Percentiles rank a stretch among this genome's conserved stretches.
phyloP scores from a whole-genome alignment of 73 alveolate species.

The Symbiodinium pilosum region DNA sequence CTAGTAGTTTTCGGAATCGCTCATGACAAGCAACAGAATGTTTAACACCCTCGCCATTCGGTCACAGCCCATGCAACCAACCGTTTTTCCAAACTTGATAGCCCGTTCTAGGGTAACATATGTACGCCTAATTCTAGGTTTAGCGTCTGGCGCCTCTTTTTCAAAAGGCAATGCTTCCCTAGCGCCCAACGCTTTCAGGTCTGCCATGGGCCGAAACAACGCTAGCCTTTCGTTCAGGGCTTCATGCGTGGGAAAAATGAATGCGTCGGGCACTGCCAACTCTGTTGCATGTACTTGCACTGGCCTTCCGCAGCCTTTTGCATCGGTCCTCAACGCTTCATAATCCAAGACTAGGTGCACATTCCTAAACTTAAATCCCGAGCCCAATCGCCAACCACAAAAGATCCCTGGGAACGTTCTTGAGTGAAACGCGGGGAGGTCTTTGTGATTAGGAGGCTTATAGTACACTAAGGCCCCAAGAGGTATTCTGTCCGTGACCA shows the following conservation, averaged over 20 bases:
- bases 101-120: conserved; percentile 29
- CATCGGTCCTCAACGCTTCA: conserved; percentile 9
- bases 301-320: conserved; percentile 19
- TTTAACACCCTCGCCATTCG: conserved; percentile 32
- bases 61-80: conserved; percentile 39
- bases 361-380: not conserved
- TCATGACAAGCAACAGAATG: conserved; percentile 39
- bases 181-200: not conserved
- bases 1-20: not conserved
- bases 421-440: conserved; percentile 34
- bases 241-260: conserved; percentile 1
- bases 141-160: not conserved
- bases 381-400: conserved; percentile 34
- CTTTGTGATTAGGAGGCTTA: conserved; percentile 26
- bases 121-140: not conserved
- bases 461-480: conserved; percentile 22
- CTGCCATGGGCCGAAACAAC: not conserved
- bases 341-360: not conserved
- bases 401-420: conserved; percentile 20
- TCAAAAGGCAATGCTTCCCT: conserved; percentile 29
- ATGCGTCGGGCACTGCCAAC: conserved; percentile 1
- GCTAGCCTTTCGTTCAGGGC: not conserved
- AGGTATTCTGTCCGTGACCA: not conserved
- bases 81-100: conserved; percentile 11
- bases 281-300: not conserved